Evolutionary conservation across 1,284 basidiomycete species (phyloP), one percentile per base, ranked within the genome.

Genomic region (Lignosus rhinocerotis): DNA sequence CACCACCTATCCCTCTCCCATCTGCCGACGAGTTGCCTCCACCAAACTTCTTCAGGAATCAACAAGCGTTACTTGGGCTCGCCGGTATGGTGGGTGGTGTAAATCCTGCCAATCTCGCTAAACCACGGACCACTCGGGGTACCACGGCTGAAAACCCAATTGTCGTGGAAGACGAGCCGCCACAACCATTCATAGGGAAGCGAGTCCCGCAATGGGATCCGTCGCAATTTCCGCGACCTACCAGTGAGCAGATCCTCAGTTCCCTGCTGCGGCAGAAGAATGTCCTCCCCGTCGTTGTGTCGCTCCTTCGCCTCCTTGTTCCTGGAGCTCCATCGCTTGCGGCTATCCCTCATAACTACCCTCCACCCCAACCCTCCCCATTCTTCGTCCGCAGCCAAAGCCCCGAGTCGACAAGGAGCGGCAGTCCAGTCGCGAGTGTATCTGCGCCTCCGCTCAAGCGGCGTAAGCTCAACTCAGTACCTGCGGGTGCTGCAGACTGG

Each of bases 401-500:
- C 32, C 47, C 56, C 2, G 39, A 44, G 9, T 30, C 41, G 17
- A 11, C 46, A 12, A 12, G 16, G 12, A 31, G 46, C 8, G 51
- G 34, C n/a, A 44, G 41, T 19, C 53, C 53, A 3, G 51, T 53
- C 16, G 48, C 33, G 8, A 46, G 50, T 31, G 39, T 53, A 11
- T 52, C 50, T 30, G 75, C 77, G 9, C 63, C 71, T 2, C 68
- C 73, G 4, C 50, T 64, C 11, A 91, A 91, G 70, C 81, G 81
- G 54, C 80, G 88, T 43, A 88, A 82, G 63, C 75, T 91, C 8
- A 79, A 77, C 56, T 72, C 76, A 10, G 88, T 92, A 3, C 89
- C 89, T 38, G 89, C 89, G 30, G 89, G 90, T 9, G 90, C 90
- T 7, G 77, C 71, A 4, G 88, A 90, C 68, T 92, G 90, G 90